Conservation (phyloP, 2,329 filamentous ascomycete genomes). For the Colletotrichum simmondsii region DNA sequence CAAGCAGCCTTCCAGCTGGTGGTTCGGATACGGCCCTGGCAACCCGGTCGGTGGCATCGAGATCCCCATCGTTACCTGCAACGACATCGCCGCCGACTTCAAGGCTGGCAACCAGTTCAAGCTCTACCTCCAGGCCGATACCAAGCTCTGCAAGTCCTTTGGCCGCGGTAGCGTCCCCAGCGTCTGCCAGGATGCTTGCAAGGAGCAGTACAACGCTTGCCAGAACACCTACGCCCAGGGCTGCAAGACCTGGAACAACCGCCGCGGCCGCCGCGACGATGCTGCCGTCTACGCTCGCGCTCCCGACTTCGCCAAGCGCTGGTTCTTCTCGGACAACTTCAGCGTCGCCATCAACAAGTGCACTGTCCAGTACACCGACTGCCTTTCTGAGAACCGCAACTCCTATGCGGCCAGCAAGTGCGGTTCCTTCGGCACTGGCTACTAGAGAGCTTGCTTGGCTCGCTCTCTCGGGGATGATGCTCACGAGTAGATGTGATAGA, state of each 20-base stretch:
- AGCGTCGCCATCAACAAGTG: slow-evolving; percentile 53
- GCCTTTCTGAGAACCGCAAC: slow-evolving; percentile 53
- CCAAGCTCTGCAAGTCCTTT: slow-evolving; percentile 57
- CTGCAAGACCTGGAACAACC: slow-evolving; percentile 49
- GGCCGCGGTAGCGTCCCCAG: slow-evolving; percentile 45
- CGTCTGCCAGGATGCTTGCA: slow-evolving; percentile 64
- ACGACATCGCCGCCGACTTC: slow-evolving; percentile 58
- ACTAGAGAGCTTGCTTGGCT: slow-evolving; percentile 17
- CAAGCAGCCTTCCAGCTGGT: slow-evolving; percentile 63
- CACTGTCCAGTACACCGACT: slow-evolving; percentile 60
- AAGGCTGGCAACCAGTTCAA: slow-evolving; percentile 57
- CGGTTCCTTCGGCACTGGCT: slow-evolving; percentile 44
- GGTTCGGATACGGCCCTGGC: slow-evolving; percentile 75
- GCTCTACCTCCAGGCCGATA: slow-evolving; percentile 59
- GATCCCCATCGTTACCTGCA: slow-evolving; percentile 65
- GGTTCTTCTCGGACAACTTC: slow-evolving; percentile 40
- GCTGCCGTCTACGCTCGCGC: slow-evolving; percentile 26
- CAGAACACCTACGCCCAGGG: slow-evolving; percentile 59
- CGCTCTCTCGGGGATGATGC: neutral
- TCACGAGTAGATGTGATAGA: neutral
- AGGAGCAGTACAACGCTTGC: slow-evolving; percentile 62
- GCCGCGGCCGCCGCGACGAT: slow-evolving; percentile 19
- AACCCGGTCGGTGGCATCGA: slow-evolving; percentile 64
- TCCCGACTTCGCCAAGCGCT: slow-evolving; percentile 34
- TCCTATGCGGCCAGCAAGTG: slow-evolving; percentile 53